These are phyloP conservation scores for Carex myosuroides DNA, from an alignment of 176 grass and related monocot genomes.

Conservation along the genomic window DNA sequence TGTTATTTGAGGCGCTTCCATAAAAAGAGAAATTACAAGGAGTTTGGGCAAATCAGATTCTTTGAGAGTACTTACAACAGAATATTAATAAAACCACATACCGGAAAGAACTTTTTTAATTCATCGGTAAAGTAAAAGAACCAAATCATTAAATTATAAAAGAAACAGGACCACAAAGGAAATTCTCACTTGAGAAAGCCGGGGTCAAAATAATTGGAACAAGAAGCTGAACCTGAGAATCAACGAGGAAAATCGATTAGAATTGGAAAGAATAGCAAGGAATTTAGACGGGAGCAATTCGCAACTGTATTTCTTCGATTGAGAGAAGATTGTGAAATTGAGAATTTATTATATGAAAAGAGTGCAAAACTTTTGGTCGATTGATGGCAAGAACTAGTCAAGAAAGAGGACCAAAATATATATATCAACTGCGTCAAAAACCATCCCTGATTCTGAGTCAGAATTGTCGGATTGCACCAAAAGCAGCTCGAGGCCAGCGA, in stretches of 20 bases:
- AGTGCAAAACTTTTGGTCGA: neutral
- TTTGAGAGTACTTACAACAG: neutral
- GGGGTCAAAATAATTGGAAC: neutral
- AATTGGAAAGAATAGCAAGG: neutral
- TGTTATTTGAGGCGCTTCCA: neutral
- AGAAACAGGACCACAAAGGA: neutral
- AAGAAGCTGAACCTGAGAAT: constrained; percentile 2
- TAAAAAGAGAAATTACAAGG: neutral
- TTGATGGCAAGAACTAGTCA: neutral
- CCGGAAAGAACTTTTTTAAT: neutral
- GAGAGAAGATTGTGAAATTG: neutral
- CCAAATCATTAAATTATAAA: neutral
- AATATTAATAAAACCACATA: neutral
- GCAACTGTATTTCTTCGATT: neutral
- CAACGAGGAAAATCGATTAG: neutral
- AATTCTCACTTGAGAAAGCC: neutral
- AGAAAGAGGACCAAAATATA: neutral
- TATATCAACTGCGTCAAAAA: neutral
- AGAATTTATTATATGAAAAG: neutral
- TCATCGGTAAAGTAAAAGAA: neutral
- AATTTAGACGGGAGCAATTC: neutral
- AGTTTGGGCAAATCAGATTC: neutral
- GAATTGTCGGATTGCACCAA: neutral
- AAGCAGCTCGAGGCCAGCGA: neutral
- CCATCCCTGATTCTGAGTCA: neutral